These are phyloP conservation scores for Orbilia oligospora DNA, from an alignment of 2,329 filamentous ascomycete species.

Conservation along the genomic window DNA sequence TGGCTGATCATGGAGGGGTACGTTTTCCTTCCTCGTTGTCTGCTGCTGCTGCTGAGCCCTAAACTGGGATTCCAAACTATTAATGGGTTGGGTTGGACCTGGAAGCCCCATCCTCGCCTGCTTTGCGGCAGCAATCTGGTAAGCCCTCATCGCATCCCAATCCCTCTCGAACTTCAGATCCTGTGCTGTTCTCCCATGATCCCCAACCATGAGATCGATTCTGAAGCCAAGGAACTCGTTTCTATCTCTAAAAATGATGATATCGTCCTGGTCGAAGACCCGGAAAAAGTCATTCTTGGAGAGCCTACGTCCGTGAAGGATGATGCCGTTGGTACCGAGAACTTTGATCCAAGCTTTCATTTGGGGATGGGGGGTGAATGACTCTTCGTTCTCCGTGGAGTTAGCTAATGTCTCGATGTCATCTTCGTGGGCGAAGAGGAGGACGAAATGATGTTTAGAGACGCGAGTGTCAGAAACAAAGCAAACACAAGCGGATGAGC, in stretches of 20 bases:
- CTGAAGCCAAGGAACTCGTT: constrained; percentile 62
- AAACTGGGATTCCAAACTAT: constrained; percentile 28
- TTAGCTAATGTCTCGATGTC: constrained; percentile 40
- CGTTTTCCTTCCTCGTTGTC: constrained; percentile 40
- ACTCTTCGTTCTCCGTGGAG: constrained; percentile 44
- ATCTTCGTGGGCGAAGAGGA: constrained; percentile 61
- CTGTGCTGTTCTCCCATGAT: constrained; percentile 37
- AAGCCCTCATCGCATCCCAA: constrained; percentile 48
- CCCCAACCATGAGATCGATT: constrained; percentile 62
- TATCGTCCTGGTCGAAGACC: constrained; percentile 62
- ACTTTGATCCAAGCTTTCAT: constrained; percentile 64
- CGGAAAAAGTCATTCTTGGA: constrained; percentile 60
- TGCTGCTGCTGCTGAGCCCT: constrained; percentile 21
- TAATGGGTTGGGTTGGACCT: constrained; percentile 25
- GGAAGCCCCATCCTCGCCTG: constrained; percentile 41
- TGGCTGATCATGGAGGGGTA: constrained; percentile 48
- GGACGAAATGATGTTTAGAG: constrained; percentile 62
- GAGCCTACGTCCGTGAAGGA: constrained; percentile 62
- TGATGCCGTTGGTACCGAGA: constrained; percentile 62
- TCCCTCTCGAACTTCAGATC: constrained; percentile 52
- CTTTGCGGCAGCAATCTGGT: constrained; percentile 51
- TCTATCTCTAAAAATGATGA: constrained; percentile 62
- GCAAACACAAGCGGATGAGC: constrained; percentile 60
- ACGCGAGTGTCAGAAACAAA: constrained; percentile 61
- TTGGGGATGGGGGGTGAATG: constrained; percentile 57